Conservation (phyloP, 2,329 filamentous ascomycete species). For the Aspergillus sp. region DNA sequence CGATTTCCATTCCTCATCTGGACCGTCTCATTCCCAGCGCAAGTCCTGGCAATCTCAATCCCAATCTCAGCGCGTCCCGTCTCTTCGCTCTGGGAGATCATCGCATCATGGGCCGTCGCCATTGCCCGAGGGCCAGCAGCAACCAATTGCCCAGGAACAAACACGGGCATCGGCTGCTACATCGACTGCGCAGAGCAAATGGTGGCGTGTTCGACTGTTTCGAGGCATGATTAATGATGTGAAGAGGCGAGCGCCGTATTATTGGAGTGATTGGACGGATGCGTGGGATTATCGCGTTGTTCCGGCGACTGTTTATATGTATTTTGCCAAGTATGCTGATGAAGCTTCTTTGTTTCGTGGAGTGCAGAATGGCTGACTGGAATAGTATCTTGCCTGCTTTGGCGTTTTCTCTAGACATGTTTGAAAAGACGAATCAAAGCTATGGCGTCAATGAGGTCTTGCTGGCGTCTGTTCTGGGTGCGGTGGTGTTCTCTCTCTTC, state of each 20-base stretch:
- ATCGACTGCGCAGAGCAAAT: slow-evolving; percentile 34
- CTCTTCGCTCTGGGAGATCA: slow-evolving; percentile 13
- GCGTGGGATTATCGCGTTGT: slow-evolving; percentile 88
- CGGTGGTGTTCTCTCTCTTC: slow-evolving; percentile 73
- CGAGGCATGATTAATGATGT: slow-evolving; percentile 77
- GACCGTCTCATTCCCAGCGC: slow-evolving; percentile 15
- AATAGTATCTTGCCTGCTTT: slow-evolving; percentile 75
- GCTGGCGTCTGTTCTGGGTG: slow-evolving; percentile 76
- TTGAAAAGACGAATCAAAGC: slow-evolving; percentile 75
- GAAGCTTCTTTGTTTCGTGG: not conserved
- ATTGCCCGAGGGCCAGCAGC: slow-evolving; percentile 1
- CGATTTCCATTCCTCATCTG: slow-evolving; percentile 20
- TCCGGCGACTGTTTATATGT: slow-evolving; percentile 87
- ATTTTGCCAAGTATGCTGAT: slow-evolving; percentile 75
- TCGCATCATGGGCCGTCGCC: slow-evolving; percentile 7
- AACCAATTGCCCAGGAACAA: slow-evolving; percentile 3
- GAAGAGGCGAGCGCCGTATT: slow-evolving; percentile 68
- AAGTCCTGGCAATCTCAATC: slow-evolving; percentile 23
- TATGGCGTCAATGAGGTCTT: slow-evolving; percentile 90
- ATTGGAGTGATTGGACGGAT: slow-evolving; percentile 77
- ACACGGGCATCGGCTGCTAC: slow-evolving; percentile 6
- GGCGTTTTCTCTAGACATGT: slow-evolving; percentile 91
- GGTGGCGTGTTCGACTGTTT: slow-evolving; percentile 74
- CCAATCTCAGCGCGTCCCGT: slow-evolving; percentile 17
- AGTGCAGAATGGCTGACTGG: slow-evolving; percentile 7